Evolutionary conservation across 169 alveolate genomes (phyloP).

Genomic region (Cryptosporidium ubiquitum): DNA sequence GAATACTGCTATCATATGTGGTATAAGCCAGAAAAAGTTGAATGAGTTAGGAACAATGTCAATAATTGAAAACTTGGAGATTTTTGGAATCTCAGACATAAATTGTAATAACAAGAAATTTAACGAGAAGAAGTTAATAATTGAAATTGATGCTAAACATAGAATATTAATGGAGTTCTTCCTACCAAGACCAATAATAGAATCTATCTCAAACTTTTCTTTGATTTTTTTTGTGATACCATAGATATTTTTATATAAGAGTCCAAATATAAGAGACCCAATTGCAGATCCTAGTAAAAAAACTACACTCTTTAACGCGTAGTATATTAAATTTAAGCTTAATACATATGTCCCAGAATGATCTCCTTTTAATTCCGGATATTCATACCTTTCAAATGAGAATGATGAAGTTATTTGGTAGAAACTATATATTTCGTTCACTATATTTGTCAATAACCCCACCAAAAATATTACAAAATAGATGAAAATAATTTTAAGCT

Average conservation of each 20-base stretch:
- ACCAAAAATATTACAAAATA: background rate
- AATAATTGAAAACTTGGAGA: conserved; percentile 8
- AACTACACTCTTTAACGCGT: conserved; percentile 28
- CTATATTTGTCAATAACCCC: conserved; percentile 11
- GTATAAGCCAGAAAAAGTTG: background rate
- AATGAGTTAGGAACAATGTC: conserved; percentile 15
- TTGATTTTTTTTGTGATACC: background rate
- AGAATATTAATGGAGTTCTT: conserved; percentile 7
- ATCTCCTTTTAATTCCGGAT: background rate
- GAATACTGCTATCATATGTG: conserved; percentile 25
- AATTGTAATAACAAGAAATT: background rate
- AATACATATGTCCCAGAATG: background rate
- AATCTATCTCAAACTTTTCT: background rate
- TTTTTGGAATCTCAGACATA: background rate
- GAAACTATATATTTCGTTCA: conserved; percentile 33
- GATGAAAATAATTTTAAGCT: background rate
- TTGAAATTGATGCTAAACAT: background rate
- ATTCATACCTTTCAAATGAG: conserved; percentile 13
- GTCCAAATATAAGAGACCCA: conserved; percentile 39
- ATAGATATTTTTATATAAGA: conserved; percentile 1
- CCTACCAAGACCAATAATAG: background rate
- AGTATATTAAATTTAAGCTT: conserved; percentile 9
- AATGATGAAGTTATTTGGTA: conserved; percentile 39
- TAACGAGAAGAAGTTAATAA: background rate
- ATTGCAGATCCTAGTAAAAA: conserved; percentile 65